Base-by-base conservation (phyloP, 306 rosid species). In the Sicyos edulis region DNA sequence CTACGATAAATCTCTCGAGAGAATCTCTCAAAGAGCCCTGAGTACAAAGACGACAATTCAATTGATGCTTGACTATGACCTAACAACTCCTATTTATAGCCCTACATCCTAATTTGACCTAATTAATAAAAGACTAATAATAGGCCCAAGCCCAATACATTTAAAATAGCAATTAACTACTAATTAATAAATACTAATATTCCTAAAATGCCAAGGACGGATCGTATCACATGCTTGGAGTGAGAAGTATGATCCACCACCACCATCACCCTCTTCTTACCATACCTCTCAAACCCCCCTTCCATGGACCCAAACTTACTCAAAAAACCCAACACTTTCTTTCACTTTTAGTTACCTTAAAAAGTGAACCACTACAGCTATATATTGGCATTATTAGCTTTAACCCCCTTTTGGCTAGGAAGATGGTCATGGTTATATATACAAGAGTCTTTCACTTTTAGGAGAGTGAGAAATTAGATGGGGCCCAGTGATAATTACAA, bases 211-310 rank as follows among this genome's bases (percentile, higher is more conserved):
- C n/a, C n/a, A n/a, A n/a, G n/a, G n/a, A n/a, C n/a, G n/a, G n/a
- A n/a, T n/a, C n/a, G n/a, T n/a, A n/a, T n/a, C n/a, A n/a, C 99
- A 85, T 91, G 96, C 76, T 86, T 93, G 55, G 97, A 91, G 58
- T 86, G 84, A 7, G 89, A 77, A 21, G 89, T 57, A 16, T 75
- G 86, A 81, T 93, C 99, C 75, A 93, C 91, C 58, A 88, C 84
- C 15, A 91, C 96, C 99, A 91, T 93, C 81, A 93, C 96, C 74
- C 97, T 88, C 82, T 93, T 93, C 83, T 80, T 93, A 70, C 78
- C 83, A 44, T 34, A 68, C 71, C 44, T 70, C 72, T 13, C 68
- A 40, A 40, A 66, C 45, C 21, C n/a, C n/a, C 50, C 60, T 86
- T 70, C 60, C 82, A 24, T 78, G 47, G 70, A 37, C 16, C 26